Base-by-base conservation (phyloP, 129 eudicot genomes). In the Chrysanthemum lavandulifolium region DNA sequence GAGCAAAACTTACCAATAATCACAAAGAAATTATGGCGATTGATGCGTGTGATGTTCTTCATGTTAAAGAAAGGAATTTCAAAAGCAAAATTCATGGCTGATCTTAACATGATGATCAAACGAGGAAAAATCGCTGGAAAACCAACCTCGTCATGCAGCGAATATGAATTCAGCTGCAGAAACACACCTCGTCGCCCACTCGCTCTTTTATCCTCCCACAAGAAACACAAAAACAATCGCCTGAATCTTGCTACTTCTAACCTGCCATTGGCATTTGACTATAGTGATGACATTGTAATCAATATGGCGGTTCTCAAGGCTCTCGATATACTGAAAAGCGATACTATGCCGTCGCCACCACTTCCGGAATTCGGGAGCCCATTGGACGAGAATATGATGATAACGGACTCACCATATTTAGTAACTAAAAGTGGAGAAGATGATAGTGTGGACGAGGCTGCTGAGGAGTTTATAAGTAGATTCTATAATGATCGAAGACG, bases 91-190 rank as follows among this genome's bases (percentile, higher is more conserved):
- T 5, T 86, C 21, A n/a, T 84, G 2, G 40, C 81, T 14, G 84
- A 82, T 74, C 75, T 89, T 45, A 89, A 82, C 82, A 69, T 71
- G 47, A 68, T 83, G 65, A 73, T 78, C 62, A 86, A 82, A 54
- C 90, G 90, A 29, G 76, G 89, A 67, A 89, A 89, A 43, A 63
- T 84, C 73, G 88, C 96, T 53, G 84, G 88, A 21, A 86, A 84
- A 67, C 69, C 19, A 9, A 0, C 16, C 4, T 13, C 47, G 3
- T 10, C 59, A 4, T 4, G 36, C 21, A 13, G 31, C 15, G 72
- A 67, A 27, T 50, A 68, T 21, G 73, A 65, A 10, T 65, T 65
- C 54, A 65, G 70, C 54, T 65, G 70, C 31, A 43, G 10, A 27
- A 45, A 43, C 16, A 65, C 33, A 55, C 70, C 55, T n/a, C 27